Percentiles rank a stretch among this genome's conserved stretches.
Conservation (phyloP, 176 grass and related monocot species). For the Hordeum vulgare region DNA sequence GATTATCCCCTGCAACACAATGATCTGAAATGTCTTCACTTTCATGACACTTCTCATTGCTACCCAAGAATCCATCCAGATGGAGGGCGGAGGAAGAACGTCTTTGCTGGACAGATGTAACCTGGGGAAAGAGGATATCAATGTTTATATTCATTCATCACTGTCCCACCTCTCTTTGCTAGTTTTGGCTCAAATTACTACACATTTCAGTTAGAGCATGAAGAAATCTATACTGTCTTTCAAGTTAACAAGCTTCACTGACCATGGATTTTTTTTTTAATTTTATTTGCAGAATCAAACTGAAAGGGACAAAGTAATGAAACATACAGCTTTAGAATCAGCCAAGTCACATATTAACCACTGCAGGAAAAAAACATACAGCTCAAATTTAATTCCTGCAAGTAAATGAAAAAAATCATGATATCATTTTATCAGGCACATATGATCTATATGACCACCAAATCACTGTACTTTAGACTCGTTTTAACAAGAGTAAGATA, state of each 20-base stretch:
- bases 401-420: not conserved
- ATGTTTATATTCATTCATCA: not conserved
- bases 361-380: not conserved
- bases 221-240: not conserved
- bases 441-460: not conserved
- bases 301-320: not conserved
- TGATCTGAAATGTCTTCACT: slow-evolving; percentile 94
- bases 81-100: slow-evolving; percentile 35
- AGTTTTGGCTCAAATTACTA: not conserved
- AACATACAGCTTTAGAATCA: not conserved
- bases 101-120: slow-evolving; percentile 48
- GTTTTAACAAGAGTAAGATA: not conserved
- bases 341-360: not conserved
- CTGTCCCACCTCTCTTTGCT: not conserved
- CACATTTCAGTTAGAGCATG: not conserved
- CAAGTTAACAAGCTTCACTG: not conserved
- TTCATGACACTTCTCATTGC: slow-evolving; percentile 78
- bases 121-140: slow-evolving; percentile 30
- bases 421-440: not conserved
- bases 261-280: not conserved
- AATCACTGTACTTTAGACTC: not conserved
- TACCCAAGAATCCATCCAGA: slow-evolving; percentile 69
- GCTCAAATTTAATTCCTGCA: not conserved
- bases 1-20: slow-evolving; percentile 88
- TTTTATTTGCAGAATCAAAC: not conserved